These are phyloP conservation scores for Mycena albidolilacea DNA, from an alignment of 768 basidiomycete species.

Conservation along the genomic window DNA sequence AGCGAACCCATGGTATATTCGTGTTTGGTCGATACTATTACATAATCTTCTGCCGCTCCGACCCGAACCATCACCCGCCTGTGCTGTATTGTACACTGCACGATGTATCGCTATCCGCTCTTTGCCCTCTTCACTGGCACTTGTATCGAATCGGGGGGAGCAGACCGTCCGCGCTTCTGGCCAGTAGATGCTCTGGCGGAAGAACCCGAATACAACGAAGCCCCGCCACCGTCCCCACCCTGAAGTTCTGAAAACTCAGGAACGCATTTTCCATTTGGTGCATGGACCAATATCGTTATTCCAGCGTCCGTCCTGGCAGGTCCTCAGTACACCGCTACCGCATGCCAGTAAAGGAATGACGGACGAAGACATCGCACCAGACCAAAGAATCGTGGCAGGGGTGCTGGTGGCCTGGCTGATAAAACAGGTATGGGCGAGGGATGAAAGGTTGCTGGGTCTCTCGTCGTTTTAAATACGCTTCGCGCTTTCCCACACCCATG, in stretches of 20 bases:
- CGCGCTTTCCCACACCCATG: constrained; percentile 1
- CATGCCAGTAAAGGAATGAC: not conserved
- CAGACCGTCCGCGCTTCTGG: constrained; percentile 12
- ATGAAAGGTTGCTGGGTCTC: not conserved
- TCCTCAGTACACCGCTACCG: not conserved
- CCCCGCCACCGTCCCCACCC: not conserved
- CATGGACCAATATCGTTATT: constrained; percentile 8
- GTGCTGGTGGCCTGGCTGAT: not conserved
- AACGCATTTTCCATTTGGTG: constrained; percentile 13
- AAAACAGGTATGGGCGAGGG: not conserved
- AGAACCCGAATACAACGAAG: not conserved
- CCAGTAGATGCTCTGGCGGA: not conserved
- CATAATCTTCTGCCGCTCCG: not conserved
- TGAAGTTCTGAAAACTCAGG: not conserved
- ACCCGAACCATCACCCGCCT: not conserved
- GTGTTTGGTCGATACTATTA: constrained; percentile 3
- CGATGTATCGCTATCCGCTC: not conserved
- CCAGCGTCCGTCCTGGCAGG: not conserved
- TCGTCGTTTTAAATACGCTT: constrained; percentile 2
- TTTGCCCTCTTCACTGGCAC: constrained; percentile 12
- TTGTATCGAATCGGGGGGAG: not conserved
- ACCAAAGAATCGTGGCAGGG: not conserved
- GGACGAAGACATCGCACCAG: constrained; percentile 3
- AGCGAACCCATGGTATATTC: constrained; percentile 3
- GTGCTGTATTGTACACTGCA: not conserved